These are phyloP conservation scores for Yamadazyma tumulicola DNA, from an alignment of 805 yeast genomes.

Conservation along the genomic window DNA sequence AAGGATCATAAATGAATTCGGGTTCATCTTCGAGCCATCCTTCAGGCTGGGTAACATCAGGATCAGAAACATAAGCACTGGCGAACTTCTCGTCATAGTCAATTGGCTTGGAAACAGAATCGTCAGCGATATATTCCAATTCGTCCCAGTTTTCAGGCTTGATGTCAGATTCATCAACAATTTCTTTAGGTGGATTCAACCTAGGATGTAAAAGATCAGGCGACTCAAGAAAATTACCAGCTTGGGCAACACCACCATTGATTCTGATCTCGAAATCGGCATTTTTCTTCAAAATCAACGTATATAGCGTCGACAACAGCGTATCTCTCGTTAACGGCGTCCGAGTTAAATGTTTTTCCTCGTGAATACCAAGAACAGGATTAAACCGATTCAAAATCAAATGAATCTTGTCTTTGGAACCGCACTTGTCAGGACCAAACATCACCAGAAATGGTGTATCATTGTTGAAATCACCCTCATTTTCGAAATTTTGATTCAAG, in stretches of 20 bases:
- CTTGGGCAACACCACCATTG: conserved; percentile 69
- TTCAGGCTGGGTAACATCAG: conserved; percentile 63
- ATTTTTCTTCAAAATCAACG: conserved; percentile 63
- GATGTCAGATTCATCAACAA: conserved; percentile 50
- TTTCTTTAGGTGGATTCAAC: conserved; percentile 61
- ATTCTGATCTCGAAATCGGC: conserved; percentile 76
- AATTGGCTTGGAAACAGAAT: conserved; percentile 61
- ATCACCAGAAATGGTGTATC: conserved; percentile 77
- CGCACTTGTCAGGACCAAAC: conserved; percentile 96
- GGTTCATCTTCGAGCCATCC: conserved; percentile 74
- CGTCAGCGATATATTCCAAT: conserved; percentile 59
- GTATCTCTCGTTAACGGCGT: conserved; percentile 66
- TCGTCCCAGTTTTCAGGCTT: conserved; percentile 89
- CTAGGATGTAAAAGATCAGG: conserved; percentile 59
- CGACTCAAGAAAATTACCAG: conserved; percentile 60
- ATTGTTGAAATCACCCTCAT: conserved; percentile 46
- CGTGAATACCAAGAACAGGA: conserved; percentile 51
- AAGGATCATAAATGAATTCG: conserved; percentile 63
- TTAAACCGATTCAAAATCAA: conserved; percentile 63
- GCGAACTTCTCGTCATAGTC: conserved; percentile 83
- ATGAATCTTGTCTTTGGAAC: conserved; percentile 74
- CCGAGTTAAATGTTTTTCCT: conserved; percentile 64
- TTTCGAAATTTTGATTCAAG: conserved; percentile 39
- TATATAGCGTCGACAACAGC: conserved; percentile 64
- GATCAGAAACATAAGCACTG: conserved; percentile 55